A percentile compares a stretch with the other conserved stretches of the same genome.
Evolutionary conservation across 2,329 filamentous ascomycete genomes (phyloP).

Genomic region (Cordyceps cicadae): DNA sequence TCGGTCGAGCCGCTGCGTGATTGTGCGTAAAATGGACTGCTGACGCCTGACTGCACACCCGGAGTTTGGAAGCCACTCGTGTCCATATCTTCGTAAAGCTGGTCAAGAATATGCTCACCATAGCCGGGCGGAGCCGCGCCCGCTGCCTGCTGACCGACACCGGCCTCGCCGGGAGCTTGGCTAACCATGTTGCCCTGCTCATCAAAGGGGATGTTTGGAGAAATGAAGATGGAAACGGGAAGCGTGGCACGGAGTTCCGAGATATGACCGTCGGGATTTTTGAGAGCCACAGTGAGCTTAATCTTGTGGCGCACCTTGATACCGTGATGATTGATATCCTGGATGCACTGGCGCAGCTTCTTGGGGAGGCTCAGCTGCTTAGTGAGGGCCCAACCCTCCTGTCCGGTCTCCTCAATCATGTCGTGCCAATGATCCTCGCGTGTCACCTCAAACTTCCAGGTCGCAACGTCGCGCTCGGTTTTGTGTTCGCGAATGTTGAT

Average conservation of each 20-base stretch:
- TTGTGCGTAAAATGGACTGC: constrained; percentile 66
- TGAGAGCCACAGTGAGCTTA: constrained; percentile 80
- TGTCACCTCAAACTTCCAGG: constrained; percentile 47
- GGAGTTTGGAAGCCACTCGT: constrained; percentile 72
- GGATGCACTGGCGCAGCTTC: constrained; percentile 72
- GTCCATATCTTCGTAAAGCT: constrained; percentile 83
- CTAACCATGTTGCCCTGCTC: constrained; percentile 74
- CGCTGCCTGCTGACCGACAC: constrained; percentile 43
- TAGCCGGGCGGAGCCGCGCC: constrained; percentile 84
- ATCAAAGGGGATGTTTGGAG: constrained; percentile 81
- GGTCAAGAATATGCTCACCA: constrained; percentile 80
- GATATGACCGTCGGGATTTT: constrained; percentile 90
- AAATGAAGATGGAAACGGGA: constrained; percentile 90
- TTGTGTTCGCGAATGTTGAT: constrained; percentile 50
- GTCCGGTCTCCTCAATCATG: constrained; percentile 57
- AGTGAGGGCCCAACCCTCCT: constrained; percentile 56
- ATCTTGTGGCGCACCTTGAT: constrained; percentile 93
- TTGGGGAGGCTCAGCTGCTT: constrained; percentile 66
- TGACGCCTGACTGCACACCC: constrained; percentile 57
- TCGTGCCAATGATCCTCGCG: constrained; percentile 60
- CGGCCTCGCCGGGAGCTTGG: constrained; percentile 44
- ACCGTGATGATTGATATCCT: constrained; percentile 79
- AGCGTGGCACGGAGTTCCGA: constrained; percentile 90
- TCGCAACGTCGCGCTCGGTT: constrained; percentile 54
- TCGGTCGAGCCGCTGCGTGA: constrained; percentile 73